A percentile compares a stretch with the other conserved stretches of the same genome.
phyloP scores from a whole-genome alignment of 1,139 yeast species.

The Suhomyces bribrorum region DNA sequence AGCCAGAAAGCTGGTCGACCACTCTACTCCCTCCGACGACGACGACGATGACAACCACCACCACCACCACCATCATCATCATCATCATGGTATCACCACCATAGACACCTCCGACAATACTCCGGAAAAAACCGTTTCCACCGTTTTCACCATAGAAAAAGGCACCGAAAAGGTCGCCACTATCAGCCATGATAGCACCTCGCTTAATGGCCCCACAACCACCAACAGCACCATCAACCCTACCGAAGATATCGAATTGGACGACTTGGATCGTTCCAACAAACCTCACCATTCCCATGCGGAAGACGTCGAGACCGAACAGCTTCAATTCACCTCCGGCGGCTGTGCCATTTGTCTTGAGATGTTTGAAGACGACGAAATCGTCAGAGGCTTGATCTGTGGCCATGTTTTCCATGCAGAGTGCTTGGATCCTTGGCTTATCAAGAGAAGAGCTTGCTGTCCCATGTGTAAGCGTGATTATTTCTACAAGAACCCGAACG shows the following conservation, averaged over 20 bases:
- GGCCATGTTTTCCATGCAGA: slow-evolving; percentile 83
- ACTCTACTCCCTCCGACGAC: neutral
- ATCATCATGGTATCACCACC: neutral
- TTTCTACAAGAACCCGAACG: slow-evolving; percentile 38
- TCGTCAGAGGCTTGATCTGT: slow-evolving; percentile 72
- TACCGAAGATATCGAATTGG: slow-evolving; percentile 4
- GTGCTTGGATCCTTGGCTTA: slow-evolving; percentile 84
- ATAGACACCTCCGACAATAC: neutral
- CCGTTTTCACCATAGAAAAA: neutral
- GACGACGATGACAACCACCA: neutral
- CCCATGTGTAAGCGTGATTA: slow-evolving; percentile 83
- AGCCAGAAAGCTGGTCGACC: slow-evolving; percentile 20
- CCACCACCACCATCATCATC: neutral
- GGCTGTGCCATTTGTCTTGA: slow-evolving; percentile 82
- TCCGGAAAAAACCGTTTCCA: neutral
- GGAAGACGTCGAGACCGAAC: slow-evolving; percentile 19
- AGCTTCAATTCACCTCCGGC: slow-evolving; percentile 65
- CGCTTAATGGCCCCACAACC: slow-evolving; percentile 6
- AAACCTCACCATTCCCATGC: slow-evolving; percentile 2
- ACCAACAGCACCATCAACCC: slow-evolving; percentile 3
- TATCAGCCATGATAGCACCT: slow-evolving; percentile 1
- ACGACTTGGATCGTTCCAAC: slow-evolving; percentile 1
- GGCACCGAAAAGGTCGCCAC: neutral
- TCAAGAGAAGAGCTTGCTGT: slow-evolving; percentile 74
- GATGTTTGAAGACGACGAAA: slow-evolving; percentile 58